Conservation (phyloP, 2,329 filamentous ascomycete genomes). For the Neofusicoccum umdonicola region DNA sequence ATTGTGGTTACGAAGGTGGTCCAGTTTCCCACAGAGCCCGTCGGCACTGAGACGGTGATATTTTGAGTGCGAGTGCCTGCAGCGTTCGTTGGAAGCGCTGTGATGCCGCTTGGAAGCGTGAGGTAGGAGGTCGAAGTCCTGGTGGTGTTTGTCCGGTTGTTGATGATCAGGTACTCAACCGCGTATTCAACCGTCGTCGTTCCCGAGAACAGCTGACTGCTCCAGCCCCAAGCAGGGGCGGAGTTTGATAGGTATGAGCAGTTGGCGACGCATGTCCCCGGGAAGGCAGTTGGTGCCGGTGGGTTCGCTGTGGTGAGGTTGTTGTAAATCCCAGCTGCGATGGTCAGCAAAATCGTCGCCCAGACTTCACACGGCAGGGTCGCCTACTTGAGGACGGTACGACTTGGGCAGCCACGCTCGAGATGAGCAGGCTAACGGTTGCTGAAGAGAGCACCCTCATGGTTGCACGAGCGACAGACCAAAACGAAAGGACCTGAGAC, state of each 20-base stretch:
- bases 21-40: background rate
- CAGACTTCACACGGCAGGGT: too few relatives aligned
- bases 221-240: background rate
- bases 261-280: background rate
- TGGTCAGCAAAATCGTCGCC: too few relatives aligned
- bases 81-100: background rate
- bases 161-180: background rate
- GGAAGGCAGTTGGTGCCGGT: background rate
- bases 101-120: background rate
- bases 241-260: background rate
- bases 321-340: too few relatives aligned
- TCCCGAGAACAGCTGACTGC: background rate
- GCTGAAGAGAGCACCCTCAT: too few relatives aligned
- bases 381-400: too few relatives aligned
- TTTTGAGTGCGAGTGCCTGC: background rate
- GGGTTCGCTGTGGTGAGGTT: background rate
- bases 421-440: too few relatives aligned
- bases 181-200: background rate
- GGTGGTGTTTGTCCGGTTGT: conserved; percentile 9
- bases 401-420: too few relatives aligned
- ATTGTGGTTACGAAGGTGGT: conserved; percentile 2
- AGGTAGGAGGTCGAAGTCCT: background rate
- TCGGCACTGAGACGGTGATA: background rate
- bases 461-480: too few relatives aligned
- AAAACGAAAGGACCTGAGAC: too few relatives aligned